phyloP scores from a whole-genome alignment of 257 asterid species.

The Leonotis leonurus region DNA sequence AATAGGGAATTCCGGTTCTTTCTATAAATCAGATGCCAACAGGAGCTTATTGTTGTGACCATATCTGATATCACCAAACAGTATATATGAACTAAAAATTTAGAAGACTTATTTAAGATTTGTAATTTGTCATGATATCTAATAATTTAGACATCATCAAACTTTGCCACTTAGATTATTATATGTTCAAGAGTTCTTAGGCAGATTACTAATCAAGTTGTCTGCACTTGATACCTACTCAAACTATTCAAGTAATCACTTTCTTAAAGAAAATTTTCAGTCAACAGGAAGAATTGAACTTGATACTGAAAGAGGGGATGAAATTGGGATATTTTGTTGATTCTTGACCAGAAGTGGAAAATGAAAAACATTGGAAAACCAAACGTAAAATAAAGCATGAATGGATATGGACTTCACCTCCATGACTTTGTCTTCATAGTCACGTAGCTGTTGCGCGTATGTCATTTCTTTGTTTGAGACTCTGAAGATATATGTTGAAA shows the following conservation, averaged over 20 bases:
- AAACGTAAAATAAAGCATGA: neutral
- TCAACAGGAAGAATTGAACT: neutral
- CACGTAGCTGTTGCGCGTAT: conserved; percentile 80
- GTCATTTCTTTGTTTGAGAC: conserved; percentile 98
- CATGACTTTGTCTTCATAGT: conserved; percentile 95
- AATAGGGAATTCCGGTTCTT: neutral
- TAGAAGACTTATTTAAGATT: neutral
- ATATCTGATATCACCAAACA: neutral
- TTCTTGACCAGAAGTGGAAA: neutral
- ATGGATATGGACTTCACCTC: conserved; percentile 39
- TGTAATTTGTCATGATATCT: neutral
- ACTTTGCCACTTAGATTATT: neutral
- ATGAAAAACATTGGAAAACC: neutral
- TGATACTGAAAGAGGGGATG: neutral
- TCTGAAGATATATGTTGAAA: conserved; percentile 86
- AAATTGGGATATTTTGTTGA: neutral
- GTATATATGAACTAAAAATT: neutral
- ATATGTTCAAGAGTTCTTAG: neutral
- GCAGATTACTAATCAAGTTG: neutral
- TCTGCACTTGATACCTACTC: neutral
- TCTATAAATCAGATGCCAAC: neutral
- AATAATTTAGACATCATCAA: neutral
- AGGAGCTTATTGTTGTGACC: neutral
- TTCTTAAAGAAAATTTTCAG: neutral
- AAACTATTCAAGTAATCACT: neutral